Evolutionary conservation across 352 stramenopile species (phyloP).

Genomic region (Plasmopara halstedii): DNA sequence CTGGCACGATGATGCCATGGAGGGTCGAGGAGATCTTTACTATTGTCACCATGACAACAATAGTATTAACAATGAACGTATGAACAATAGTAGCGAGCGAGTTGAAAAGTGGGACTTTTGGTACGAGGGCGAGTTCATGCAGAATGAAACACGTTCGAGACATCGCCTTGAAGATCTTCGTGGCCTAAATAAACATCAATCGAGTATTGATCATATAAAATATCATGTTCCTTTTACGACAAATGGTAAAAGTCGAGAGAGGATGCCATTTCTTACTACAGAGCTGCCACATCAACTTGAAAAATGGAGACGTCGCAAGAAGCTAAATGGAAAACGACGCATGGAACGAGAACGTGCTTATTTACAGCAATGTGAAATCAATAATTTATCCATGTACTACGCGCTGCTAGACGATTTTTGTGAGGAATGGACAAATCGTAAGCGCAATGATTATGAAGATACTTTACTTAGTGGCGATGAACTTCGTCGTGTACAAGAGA

Average conservation of each 20-base stretch:
- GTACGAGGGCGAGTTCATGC: conserved; percentile 69
- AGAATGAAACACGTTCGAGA: conserved; percentile 44
- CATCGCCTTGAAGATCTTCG: conserved; percentile 51
- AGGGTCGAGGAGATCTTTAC: conserved; percentile 51
- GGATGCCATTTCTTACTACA: conserved; percentile 48
- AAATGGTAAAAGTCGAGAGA: conserved; percentile 52
- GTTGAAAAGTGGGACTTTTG: conserved; percentile 42
- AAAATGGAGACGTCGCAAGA: conserved; percentile 27
- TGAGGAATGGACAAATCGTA: conserved; percentile 43
- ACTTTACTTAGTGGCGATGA: conserved; percentile 20
- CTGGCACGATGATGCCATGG: conserved; percentile 58
- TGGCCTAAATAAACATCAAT: conserved; percentile 3
- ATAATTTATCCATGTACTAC: conserved; percentile 56
- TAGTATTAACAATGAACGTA: background rate
- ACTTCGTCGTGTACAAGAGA: conserved; percentile 20
- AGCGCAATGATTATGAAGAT: conserved; percentile 29
- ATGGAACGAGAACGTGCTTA: conserved; percentile 33
- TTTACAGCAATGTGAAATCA: conserved; percentile 31
- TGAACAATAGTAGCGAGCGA: conserved; percentile 2
- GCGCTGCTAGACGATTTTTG: conserved; percentile 54
- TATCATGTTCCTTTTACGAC: conserved; percentile 48
- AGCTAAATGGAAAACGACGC: conserved; percentile 34
- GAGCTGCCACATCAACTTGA: conserved; percentile 27
- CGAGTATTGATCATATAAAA: conserved; percentile 9
- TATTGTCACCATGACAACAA: conserved; percentile 16